Conservation (phyloP, 176 grass and related monocot species). For the Zoysia japonica region DNA sequence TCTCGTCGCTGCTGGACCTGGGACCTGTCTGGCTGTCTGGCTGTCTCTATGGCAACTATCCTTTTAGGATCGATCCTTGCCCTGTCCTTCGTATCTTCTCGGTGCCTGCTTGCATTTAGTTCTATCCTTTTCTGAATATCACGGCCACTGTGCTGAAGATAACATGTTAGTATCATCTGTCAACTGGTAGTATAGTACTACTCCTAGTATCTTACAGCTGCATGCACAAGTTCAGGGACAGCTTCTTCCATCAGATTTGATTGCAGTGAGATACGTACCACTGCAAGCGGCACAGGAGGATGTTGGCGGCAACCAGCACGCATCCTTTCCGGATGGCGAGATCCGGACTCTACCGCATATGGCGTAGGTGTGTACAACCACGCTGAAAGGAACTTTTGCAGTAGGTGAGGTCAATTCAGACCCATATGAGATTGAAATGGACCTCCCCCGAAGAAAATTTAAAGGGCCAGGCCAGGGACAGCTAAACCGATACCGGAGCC, state of each 20-base stretch:
- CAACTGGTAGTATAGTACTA: too few relatives aligned
- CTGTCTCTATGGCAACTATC: constrained; percentile 28
- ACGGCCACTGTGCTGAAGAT: neutral
- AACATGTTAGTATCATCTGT: too few relatives aligned
- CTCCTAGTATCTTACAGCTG: too few relatives aligned
- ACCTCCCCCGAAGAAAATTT: constrained; percentile 23
- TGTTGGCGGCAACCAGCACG: constrained; percentile 4
- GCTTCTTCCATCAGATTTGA: too few relatives aligned
- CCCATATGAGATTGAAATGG: constrained; percentile 39
- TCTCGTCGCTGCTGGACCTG: neutral
- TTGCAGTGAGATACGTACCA: too few relatives aligned
- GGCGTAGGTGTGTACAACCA: constrained; percentile 42
- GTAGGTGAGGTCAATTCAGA: constrained; percentile 43
- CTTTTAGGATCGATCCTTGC: constrained; percentile 28
- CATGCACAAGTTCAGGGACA: too few relatives aligned
- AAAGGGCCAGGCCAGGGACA: constrained; percentile 37
- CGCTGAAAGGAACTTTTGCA: constrained; percentile 42
- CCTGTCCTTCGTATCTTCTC: constrained; percentile 1
- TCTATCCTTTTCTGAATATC: constrained; percentile 25
- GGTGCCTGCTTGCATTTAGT: constrained; percentile 18
- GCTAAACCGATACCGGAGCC: constrained; percentile 35
- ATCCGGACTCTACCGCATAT: neutral
- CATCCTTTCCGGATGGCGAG: constrained; percentile 12
- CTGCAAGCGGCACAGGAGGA: neutral
- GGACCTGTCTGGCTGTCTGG: too few relatives aligned